Percentiles rank a stretch among this genome's conserved stretches.
Conservation (phyloP, 495 filamentous ascomycete genomes). For the Penicillium crystallinum region DNA sequence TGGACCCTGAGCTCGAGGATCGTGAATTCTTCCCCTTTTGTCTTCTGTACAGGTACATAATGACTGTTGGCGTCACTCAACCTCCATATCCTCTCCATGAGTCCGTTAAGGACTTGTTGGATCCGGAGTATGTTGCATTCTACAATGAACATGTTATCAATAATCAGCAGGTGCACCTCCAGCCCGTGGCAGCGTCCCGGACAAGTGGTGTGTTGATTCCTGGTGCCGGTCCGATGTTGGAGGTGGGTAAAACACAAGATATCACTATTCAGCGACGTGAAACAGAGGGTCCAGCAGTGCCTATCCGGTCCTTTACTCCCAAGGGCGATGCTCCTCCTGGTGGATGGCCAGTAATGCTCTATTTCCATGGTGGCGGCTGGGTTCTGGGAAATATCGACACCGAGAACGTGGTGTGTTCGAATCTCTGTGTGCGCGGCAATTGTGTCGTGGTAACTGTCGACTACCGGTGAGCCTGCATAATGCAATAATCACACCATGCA, state of each 20-base stretch:
- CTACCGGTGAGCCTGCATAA: constrained; percentile 40
- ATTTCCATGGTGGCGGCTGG: constrained; percentile 57
- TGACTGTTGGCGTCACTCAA: constrained; percentile 26
- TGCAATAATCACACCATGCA: constrained; percentile 8
- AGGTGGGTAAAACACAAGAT: constrained; percentile 48
- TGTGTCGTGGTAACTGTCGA: constrained; percentile 53
- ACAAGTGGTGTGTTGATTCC: constrained; percentile 49
- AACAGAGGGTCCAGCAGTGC: constrained; percentile 44
- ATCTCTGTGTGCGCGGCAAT: constrained; percentile 45
- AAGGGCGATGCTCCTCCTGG: constrained; percentile 32
- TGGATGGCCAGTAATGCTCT: constrained; percentile 54
- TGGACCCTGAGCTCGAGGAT: neutral
- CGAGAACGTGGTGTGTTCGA: constrained; percentile 53
- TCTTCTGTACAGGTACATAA: constrained; percentile 11
- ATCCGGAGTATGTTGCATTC: constrained; percentile 50
- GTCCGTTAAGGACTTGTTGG: constrained; percentile 40
- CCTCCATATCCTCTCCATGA: constrained; percentile 54
- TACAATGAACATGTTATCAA: constrained; percentile 51
- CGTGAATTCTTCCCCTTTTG: neutral
- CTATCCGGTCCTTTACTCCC: constrained; percentile 46
- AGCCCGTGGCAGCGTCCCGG: constrained; percentile 49
- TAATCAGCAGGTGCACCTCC: constrained; percentile 47
- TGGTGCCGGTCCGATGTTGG: constrained; percentile 46
- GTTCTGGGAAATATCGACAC: constrained; percentile 55
- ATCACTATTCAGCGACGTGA: constrained; percentile 40